These are phyloP conservation scores for Neophaeococcomyces aloes DNA, from an alignment of 2,329 filamentous ascomycete species.

Conservation along the genomic window DNA sequence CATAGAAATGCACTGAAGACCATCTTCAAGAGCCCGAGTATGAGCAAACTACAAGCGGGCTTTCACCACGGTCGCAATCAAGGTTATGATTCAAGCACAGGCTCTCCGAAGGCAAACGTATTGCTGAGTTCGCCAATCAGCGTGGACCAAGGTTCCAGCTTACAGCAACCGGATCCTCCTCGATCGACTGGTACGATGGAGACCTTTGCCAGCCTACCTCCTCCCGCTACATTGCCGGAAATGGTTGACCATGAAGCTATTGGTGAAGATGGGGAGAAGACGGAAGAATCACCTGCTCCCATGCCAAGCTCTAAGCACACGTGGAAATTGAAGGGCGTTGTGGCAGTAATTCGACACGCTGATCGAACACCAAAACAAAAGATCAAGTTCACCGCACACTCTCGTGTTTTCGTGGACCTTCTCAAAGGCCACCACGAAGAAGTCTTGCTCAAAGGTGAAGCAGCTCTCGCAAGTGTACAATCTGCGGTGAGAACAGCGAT, in stretches of 20 bases:
- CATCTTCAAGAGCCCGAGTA: slow-evolving; percentile 55
- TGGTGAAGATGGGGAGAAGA: slow-evolving; percentile 21
- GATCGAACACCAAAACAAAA: slow-evolving; percentile 98
- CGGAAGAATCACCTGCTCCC: slow-evolving; percentile 32
- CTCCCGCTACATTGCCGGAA: slow-evolving; percentile 10
- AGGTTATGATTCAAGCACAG: slow-evolving; percentile 24
- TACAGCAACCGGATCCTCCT: not conserved
- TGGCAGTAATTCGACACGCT: slow-evolving; percentile 90
- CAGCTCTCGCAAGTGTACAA: slow-evolving; percentile 77
- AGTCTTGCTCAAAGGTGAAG: slow-evolving; percentile 83
- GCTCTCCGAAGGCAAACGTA: slow-evolving; percentile 35
- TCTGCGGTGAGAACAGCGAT: slow-evolving; percentile 76
- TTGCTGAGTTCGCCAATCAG: slow-evolving; percentile 28
- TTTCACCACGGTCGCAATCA: slow-evolving; percentile 33
- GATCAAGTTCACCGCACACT: slow-evolving; percentile 98
- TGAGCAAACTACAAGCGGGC: slow-evolving; percentile 42
- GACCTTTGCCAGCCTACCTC: slow-evolving; percentile 3
- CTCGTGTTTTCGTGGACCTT: slow-evolving; percentile 86
- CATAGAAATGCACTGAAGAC: slow-evolving; percentile 45
- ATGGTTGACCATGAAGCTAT: slow-evolving; percentile 5
- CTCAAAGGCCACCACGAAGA: slow-evolving; percentile 94
- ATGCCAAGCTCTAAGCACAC: slow-evolving; percentile 72
- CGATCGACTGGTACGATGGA: not conserved
- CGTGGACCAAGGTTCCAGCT: slow-evolving; percentile 19
- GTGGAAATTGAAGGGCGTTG: slow-evolving; percentile 97